These are phyloP conservation scores for Alternaria infectoria DNA, from an alignment of 2,329 filamentous ascomycete species.

Conservation along the genomic window DNA sequence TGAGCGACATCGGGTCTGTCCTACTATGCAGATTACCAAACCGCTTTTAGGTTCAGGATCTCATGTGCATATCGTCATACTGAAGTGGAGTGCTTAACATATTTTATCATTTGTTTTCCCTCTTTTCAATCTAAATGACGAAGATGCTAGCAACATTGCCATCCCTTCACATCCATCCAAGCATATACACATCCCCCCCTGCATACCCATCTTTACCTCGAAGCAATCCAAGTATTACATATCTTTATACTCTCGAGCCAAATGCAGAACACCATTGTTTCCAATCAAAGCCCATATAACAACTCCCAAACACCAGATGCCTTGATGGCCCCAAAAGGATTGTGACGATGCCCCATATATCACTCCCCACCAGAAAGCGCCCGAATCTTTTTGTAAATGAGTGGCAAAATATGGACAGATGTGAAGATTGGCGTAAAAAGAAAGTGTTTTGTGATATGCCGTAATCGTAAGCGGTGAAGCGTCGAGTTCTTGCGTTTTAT, in stretches of 20 bases:
- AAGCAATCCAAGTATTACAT: background rate
- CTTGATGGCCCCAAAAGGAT: background rate
- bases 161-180: background rate
- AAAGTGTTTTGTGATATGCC: conserved; percentile 17
- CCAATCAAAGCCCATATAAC: background rate
- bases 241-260: background rate
- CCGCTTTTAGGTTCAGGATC: too few relatives aligned
- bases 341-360: background rate
- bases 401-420: conserved; percentile 31
- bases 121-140: background rate
- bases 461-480: conserved; percentile 20
- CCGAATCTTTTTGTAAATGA: conserved; percentile 7
- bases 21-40: too few relatives aligned
- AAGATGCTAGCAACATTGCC: background rate
- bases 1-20: too few relatives aligned
- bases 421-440: conserved; percentile 19
- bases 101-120: background rate
- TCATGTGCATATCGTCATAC: background rate
- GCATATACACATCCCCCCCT: too few relatives aligned
- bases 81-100: background rate
- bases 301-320: background rate
- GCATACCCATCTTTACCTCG: background rate
- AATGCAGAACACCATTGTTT: background rate
- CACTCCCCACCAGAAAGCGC: background rate
- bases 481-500: background rate